Evolutionary conservation across 768 basidiomycete species (phyloP).

Genomic region (Stropharia rugosoannulata): DNA sequence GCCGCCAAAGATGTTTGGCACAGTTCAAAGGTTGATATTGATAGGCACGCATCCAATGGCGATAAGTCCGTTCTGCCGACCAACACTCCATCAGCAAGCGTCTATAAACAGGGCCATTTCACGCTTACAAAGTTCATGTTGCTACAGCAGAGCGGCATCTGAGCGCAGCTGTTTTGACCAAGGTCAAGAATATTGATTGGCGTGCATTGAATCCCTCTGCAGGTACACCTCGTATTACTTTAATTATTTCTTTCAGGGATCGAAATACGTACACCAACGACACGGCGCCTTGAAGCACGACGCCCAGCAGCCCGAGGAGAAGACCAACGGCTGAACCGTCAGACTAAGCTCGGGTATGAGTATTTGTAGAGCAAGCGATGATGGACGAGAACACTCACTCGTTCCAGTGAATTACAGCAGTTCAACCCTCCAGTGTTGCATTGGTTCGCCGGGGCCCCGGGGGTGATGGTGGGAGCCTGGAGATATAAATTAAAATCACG

Average conservation of each 20-base stretch:
- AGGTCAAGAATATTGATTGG: slow-evolving; percentile 18
- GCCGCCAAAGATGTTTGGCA: not conserved
- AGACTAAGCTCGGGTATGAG: slow-evolving; percentile 1
- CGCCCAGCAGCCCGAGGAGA: slow-evolving; percentile 12
- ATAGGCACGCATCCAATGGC: slow-evolving; percentile 25
- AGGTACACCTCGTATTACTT: not conserved
- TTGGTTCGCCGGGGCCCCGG: slow-evolving; percentile 16
- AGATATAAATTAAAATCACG: not conserved
- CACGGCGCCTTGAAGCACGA: slow-evolving; percentile 15
- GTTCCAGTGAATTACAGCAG: slow-evolving; percentile 19
- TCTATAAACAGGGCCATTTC: not conserved
- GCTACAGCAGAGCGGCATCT: slow-evolving; percentile 26
- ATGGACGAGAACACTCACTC: slow-evolving; percentile 2
- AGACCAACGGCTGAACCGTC: slow-evolving; percentile 10
- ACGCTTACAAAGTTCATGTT: slow-evolving; percentile 23
- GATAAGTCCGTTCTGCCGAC: slow-evolving; percentile 24
- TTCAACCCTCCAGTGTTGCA: slow-evolving; percentile 20
- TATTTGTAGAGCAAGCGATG: not conserved
- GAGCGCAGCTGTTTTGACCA: slow-evolving; percentile 19
- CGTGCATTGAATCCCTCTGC: slow-evolving; percentile 16
- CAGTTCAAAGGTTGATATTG: slow-evolving; percentile 22
- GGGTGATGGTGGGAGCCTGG: slow-evolving; percentile 3
- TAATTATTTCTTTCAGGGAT: not conserved
- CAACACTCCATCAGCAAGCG: not conserved
- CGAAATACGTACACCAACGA: slow-evolving; percentile 11